These are phyloP conservation scores for Teratosphaeria zuluensis DNA, from an alignment of 2,329 filamentous ascomycete species.

Conservation along the genomic window DNA sequence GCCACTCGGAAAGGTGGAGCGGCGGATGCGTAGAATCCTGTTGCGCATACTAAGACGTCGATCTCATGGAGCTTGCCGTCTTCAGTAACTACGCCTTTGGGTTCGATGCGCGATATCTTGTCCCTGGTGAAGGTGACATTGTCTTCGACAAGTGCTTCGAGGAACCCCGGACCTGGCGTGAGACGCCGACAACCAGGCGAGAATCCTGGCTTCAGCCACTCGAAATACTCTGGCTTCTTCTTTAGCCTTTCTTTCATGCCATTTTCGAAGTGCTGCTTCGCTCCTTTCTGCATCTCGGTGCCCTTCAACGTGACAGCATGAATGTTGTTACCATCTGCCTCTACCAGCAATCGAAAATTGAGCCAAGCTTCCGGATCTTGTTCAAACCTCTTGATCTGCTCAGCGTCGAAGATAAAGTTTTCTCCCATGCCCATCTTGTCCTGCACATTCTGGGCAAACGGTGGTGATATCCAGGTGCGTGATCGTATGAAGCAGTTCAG, in stretches of 20 bases:
- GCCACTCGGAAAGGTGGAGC: constrained; percentile 31
- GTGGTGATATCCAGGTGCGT: constrained; percentile 34
- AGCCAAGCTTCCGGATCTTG: constrained; percentile 35
- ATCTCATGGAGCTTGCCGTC: constrained; percentile 31
- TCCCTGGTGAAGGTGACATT: constrained; percentile 37
- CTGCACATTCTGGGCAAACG: constrained; percentile 30
- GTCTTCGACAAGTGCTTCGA: constrained; percentile 38
- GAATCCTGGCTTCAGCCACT: constrained; percentile 33
- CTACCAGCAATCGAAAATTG: constrained; percentile 35
- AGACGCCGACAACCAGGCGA: constrained; percentile 39
- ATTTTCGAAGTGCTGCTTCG: constrained; percentile 29
- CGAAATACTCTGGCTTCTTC: constrained; percentile 31
- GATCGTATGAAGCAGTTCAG: constrained; percentile 29
- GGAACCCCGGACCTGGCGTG: constrained; percentile 43
- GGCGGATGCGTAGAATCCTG: constrained; percentile 32
- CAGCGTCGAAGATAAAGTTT: constrained; percentile 16
- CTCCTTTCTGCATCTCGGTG: constrained; percentile 28
- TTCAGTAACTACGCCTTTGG: constrained; percentile 30
- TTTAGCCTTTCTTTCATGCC: constrained; percentile 32
- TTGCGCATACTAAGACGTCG: constrained; percentile 36
- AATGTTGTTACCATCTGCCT: constrained; percentile 51
- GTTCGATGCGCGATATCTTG: constrained; percentile 29
- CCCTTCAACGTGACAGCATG: constrained; percentile 31
- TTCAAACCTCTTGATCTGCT: constrained; percentile 21
- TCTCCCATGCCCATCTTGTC: constrained; percentile 26